Conservation (phyloP, 805 yeast species). For the Zygosaccharomyces bisporus region DNA sequence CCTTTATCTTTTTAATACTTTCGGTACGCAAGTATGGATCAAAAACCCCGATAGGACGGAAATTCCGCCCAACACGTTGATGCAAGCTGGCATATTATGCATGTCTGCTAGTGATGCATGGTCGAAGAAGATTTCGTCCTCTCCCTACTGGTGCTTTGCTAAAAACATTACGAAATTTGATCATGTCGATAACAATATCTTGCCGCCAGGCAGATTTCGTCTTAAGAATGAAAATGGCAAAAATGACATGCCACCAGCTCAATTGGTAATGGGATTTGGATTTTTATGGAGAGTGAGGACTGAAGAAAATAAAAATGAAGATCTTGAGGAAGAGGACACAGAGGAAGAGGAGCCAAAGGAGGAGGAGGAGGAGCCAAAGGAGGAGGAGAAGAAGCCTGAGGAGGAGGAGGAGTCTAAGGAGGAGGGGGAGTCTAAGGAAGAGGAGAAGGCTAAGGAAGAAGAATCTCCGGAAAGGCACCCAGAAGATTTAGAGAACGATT, state of each 20-base stretch:
- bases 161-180: conserved; percentile 66
- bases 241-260: conserved; percentile 70
- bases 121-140: conserved; percentile 76
- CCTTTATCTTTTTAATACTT: conserved; percentile 69
- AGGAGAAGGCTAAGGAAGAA: too few relatives aligned
- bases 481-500: too few relatives aligned
- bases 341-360: conserved; percentile 11
- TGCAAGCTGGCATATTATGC: conserved; percentile 88
- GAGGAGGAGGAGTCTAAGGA: neutral
- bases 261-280: conserved; percentile 85
- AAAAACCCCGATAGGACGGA: conserved; percentile 73
- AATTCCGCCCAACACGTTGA: conserved; percentile 80
- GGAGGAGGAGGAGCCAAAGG: conserved; percentile 9
- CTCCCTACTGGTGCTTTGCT: conserved; percentile 84
- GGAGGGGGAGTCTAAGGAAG: too few relatives aligned
- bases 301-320: conserved; percentile 17
- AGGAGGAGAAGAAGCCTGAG: neutral
- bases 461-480: too few relatives aligned
- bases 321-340: conserved; percentile 7
- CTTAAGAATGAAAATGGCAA: conserved; percentile 50
- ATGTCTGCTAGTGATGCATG: conserved; percentile 81
- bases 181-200: conserved; percentile 44
- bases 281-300: conserved; percentile 69
- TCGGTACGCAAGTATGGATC: conserved; percentile 70
- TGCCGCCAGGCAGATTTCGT: conserved; percentile 61